Percentiles rank a stretch among this genome's conserved stretches.
Conservation (phyloP, 768 basidiomycete genomes). For the Boletus subparvulus region DNA sequence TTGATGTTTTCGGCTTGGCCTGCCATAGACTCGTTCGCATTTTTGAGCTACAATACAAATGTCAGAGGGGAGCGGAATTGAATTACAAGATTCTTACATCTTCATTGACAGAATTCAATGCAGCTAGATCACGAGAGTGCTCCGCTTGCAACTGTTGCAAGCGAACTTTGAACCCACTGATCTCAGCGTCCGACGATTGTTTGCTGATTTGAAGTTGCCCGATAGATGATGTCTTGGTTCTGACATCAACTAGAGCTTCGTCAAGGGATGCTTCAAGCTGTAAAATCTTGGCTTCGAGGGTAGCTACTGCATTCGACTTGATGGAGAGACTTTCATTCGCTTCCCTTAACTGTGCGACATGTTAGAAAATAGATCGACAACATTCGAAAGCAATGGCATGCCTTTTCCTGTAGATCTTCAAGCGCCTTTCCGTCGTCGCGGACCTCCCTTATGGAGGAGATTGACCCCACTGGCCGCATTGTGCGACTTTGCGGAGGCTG, state of each 20-base stretch:
- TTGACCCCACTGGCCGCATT: conserved; percentile 53
- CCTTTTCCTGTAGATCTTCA: conserved; percentile 62
- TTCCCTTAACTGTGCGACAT: conserved; percentile 52
- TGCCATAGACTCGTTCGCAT: conserved; percentile 40
- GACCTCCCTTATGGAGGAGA: conserved; percentile 73
- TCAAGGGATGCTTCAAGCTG: conserved; percentile 52
- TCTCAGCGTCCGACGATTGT: conserved; percentile 45
- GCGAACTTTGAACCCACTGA: conserved; percentile 42
- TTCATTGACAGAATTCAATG: conserved; percentile 43
- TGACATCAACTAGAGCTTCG: conserved; percentile 44
- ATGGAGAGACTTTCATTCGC: conserved; percentile 51
- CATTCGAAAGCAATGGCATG: conserved; percentile 20
- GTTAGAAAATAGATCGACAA: conserved; percentile 1
- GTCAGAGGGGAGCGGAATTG: not conserved
- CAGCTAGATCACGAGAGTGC: conserved; percentile 22
- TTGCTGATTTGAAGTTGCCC: conserved; percentile 52
- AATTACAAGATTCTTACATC: conserved; percentile 44
- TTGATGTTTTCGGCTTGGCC: conserved; percentile 48
- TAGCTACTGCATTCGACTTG: conserved; percentile 49
- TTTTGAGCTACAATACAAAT: conserved; percentile 46
- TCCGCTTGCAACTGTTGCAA: conserved; percentile 39
- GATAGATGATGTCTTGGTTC: conserved; percentile 44
- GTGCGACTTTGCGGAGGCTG: conserved; percentile 39
- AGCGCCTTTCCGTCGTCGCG: conserved; percentile 59
- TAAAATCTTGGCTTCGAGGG: conserved; percentile 54